A percentile compares a stretch with the other conserved stretches of the same genome.
These are phyloP conservation scores for Cadophora sp. DNA, from an alignment of 2,329 filamentous ascomycete species.

Conservation along the genomic window DNA sequence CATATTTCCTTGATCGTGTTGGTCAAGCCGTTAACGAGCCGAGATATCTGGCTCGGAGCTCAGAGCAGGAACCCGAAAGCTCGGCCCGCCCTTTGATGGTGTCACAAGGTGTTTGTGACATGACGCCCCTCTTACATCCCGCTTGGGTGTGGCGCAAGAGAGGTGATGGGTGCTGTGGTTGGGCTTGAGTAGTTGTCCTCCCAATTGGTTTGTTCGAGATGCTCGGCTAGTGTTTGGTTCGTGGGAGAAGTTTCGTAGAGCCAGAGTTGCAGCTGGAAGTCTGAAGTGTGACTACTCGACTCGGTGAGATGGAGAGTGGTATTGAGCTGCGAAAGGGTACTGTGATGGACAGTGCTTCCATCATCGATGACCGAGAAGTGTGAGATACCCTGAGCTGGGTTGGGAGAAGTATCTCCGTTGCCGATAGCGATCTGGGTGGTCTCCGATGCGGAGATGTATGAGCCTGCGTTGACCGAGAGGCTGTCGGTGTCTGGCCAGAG, in stretches of 20 bases:
- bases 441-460: not conserved
- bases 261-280: slow-evolving; percentile 19
- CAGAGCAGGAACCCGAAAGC: not conserved
- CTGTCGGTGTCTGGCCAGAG: no score
- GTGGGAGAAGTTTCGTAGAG: slow-evolving; percentile 2
- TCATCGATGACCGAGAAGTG: not conserved
- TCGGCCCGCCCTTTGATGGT: not conserved
- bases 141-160: not conserved
- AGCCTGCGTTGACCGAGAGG: not conserved
- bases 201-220: slow-evolving; percentile 3
- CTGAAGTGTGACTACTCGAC: not conserved
- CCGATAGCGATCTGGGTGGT: not conserved
- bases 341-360: not conserved
- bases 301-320: not conserved
- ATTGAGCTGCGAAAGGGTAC: not conserved
- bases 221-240: slow-evolving; percentile 11
- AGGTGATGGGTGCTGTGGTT: no score
- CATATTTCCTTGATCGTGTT: not conserved
- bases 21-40: not conserved
- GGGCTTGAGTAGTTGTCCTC: not conserved
- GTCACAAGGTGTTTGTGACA: not conserved
- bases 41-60: not conserved
- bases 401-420: not conserved
- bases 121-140: not conserved
- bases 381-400: not conserved